These are phyloP conservation scores for Rhododendron molle DNA, from an alignment of 148 eudicot species.

Conservation along the genomic window DNA sequence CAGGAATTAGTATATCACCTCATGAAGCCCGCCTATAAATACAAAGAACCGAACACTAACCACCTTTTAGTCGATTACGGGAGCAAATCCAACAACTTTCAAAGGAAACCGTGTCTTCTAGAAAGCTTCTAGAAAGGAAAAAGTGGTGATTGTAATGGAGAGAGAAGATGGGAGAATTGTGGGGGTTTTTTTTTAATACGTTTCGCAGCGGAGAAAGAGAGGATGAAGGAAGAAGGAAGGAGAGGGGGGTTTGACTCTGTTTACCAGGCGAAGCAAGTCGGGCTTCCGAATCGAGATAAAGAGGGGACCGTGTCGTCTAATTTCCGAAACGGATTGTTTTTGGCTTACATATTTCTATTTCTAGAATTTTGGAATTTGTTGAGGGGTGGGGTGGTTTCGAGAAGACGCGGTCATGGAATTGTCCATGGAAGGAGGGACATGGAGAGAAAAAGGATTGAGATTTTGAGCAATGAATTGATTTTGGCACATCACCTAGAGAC, in stretches of 20 bases:
- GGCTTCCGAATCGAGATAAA: background rate
- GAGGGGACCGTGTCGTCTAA: background rate
- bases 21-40: background rate
- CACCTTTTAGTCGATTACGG: background rate
- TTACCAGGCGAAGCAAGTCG: background rate
- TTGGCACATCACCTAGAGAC: too few relatives aligned
- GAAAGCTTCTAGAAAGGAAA: slow-evolving; percentile 9
- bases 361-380: background rate
- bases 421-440: background rate
- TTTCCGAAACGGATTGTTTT: background rate
- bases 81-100: background rate
- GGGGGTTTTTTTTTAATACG: background rate
- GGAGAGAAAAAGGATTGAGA: background rate
- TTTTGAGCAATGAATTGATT: too few relatives aligned
- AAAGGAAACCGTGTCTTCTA: slow-evolving; percentile 13
- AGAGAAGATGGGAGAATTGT: background rate
- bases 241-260: background rate
- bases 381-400: background rate
- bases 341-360: too few relatives aligned
- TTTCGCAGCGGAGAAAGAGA: background rate
- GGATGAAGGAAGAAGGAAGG: background rate
- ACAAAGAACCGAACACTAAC: background rate
- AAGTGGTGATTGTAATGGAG: background rate
- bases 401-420: background rate
- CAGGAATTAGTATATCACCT: background rate